phyloP scores from a whole-genome alignment of 2,329 filamentous ascomycete genomes.

The Paraphaeosphaeria minitans region DNA sequence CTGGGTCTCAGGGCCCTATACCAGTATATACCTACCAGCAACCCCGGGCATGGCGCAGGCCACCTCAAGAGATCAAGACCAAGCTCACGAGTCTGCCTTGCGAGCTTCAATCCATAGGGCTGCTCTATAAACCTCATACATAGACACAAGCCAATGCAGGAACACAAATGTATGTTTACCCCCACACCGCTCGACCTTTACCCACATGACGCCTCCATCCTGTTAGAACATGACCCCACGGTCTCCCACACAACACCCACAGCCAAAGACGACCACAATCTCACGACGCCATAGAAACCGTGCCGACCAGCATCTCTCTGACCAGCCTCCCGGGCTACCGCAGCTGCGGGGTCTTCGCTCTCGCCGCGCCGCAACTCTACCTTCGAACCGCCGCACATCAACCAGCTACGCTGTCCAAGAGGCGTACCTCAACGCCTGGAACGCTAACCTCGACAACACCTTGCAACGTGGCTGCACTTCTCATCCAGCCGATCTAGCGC shows the following conservation, averaged over 20 bases:
- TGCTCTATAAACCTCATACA: constrained; percentile 32
- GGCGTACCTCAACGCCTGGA: constrained; percentile 33
- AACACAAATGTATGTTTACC: constrained; percentile 43
- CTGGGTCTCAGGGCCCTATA: constrained; percentile 39
- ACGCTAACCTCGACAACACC: constrained; percentile 25
- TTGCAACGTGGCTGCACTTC: constrained; percentile 28
- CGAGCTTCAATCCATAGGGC: constrained; percentile 31
- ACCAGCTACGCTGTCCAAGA: constrained; percentile 34
- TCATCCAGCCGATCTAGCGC: constrained; percentile 18
- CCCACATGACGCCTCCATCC: constrained; percentile 35
- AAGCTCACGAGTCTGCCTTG: constrained; percentile 41
- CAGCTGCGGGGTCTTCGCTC: constrained; percentile 35
- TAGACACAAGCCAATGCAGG: constrained; percentile 25
- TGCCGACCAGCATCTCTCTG: constrained; percentile 35
- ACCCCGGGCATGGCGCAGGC: constrained; percentile 44
- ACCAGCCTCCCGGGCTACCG: constrained; percentile 38
- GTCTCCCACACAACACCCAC: constrained; percentile 34
- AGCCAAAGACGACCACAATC: constrained; percentile 38
- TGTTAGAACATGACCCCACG: constrained; percentile 44
- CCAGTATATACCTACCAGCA: constrained; percentile 38
- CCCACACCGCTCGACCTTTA: constrained; percentile 33
- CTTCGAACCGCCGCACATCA: constrained; percentile 36
- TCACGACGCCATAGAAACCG: constrained; percentile 43
- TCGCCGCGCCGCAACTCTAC: constrained; percentile 40
- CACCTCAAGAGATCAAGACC: constrained; percentile 32